Conservation (phyloP, 1,284 basidiomycete genomes). For the Leccinum solheimii region DNA sequence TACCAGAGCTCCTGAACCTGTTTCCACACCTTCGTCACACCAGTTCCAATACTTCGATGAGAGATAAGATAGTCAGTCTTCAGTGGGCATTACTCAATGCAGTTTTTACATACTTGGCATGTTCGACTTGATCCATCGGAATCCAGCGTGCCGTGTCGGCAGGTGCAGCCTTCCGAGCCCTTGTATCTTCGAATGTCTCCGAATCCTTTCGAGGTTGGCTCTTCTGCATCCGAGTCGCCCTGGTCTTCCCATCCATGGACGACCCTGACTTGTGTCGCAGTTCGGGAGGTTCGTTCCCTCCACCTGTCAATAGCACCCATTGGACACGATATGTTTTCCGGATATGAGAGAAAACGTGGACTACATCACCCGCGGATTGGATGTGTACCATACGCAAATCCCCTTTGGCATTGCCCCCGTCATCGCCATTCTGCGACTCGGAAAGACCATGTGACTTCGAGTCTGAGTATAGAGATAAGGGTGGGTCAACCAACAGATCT, state of each 20-base stretch:
- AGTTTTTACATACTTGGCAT: conserved; percentile 58
- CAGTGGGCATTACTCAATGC: not conserved
- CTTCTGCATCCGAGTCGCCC: conserved; percentile 1
- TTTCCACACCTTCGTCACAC: conserved; percentile 62
- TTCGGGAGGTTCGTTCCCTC: conserved; percentile 39
- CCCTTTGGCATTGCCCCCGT: not conserved
- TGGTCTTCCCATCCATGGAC: conserved; percentile 2
- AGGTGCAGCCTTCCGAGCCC: conserved; percentile 12
- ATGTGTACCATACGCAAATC: conserved; percentile 45
- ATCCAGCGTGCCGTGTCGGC: conserved; percentile 47
- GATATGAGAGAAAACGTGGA: conserved; percentile 91
- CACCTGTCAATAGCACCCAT: conserved; percentile 66
- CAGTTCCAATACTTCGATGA: conserved; percentile 55
- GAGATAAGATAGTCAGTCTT: conserved; percentile 1
- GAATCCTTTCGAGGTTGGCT: conserved; percentile 17
- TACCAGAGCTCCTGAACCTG: conserved; percentile 33
- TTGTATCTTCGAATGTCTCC: conserved; percentile 7
- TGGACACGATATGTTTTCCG: conserved; percentile 85
- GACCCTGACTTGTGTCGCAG: conserved; percentile 11
- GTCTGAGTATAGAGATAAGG: conserved; percentile 12
- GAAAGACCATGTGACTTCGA: conserved; percentile 8
- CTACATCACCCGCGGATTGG: conserved; percentile 60
- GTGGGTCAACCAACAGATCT: conserved; percentile 38
- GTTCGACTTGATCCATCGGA: conserved; percentile 50
- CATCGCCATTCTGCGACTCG: not conserved